Evolutionary conservation across 306 rosid genomes (phyloP).

Genomic region (Carpinus fangiana): DNA sequence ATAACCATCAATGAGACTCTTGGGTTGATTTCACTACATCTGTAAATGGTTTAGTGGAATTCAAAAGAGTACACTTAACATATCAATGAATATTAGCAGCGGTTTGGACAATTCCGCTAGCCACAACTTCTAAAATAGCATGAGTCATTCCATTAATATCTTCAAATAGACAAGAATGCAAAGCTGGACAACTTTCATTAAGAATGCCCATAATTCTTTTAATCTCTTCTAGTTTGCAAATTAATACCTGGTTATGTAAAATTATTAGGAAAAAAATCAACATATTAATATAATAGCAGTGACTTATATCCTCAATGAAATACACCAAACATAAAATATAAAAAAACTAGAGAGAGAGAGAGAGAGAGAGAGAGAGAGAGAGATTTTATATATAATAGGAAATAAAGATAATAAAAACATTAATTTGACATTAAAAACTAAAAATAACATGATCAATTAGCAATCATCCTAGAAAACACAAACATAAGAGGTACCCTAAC

Average conservation of each 20-base stretch:
- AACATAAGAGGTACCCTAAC: slow-evolving; percentile 7
- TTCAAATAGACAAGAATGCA: slow-evolving; percentile 90
- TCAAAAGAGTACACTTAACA: slow-evolving; percentile 90
- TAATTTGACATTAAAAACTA: neutral
- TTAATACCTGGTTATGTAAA: slow-evolving; percentile 56
- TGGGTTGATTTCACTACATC: slow-evolving; percentile 97
- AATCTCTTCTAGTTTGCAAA: slow-evolving; percentile 84
- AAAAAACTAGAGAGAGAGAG: neutral
- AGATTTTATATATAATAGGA: neutral
- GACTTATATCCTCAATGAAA: slow-evolving; percentile 11
- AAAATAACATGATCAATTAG: slow-evolving; percentile 14
- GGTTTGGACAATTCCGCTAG: slow-evolving; percentile 95
- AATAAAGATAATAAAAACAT: slow-evolving; percentile 3
- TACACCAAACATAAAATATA: slow-evolving; percentile 21
- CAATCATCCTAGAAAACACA: neutral
- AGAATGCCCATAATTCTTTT: slow-evolving; percentile 73
- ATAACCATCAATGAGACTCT: slow-evolving; percentile 92
- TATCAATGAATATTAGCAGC: slow-evolving; percentile 85
- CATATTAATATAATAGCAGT: slow-evolving; percentile 10
- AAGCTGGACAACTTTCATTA: slow-evolving; percentile 79
- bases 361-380: neutral
- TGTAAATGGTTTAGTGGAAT: slow-evolving; percentile 88
- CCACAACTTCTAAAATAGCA: slow-evolving; percentile 97
- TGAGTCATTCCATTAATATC: slow-evolving; percentile 96
- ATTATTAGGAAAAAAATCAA: slow-evolving; percentile 15